Conservation (phyloP, 257 asterid genomes). For the Mitragyna speciosa region DNA sequence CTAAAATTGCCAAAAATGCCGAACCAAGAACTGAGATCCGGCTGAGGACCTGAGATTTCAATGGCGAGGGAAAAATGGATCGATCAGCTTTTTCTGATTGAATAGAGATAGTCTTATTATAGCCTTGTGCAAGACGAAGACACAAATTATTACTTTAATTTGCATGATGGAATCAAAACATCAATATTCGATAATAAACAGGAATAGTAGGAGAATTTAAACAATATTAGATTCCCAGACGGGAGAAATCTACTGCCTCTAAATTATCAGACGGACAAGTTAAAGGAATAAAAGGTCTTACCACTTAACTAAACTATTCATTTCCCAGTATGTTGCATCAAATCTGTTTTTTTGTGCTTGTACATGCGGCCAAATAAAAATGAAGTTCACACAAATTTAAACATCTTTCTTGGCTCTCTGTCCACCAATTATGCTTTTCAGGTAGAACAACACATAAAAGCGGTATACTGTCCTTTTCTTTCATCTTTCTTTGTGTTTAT, state of each 20-base stretch:
- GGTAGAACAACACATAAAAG: not conserved
- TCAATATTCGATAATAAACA: not conserved
- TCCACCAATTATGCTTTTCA: not conserved
- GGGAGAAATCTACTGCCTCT: not conserved
- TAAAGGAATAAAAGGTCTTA: not conserved
- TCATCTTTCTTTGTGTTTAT: not conserved
- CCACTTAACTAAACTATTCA: not conserved
- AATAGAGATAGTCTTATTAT: not conserved
- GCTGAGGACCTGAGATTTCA: constrained; percentile 63
- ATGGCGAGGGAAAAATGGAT: not conserved
- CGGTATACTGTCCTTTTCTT: not conserved
- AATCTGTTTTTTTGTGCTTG: not conserved
- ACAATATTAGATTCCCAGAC: not conserved
- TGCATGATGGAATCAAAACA: not conserved
- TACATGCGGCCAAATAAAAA: not conserved
- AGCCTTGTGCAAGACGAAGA: not conserved
- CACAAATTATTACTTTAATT: not conserved
- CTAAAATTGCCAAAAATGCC: constrained; percentile 75
- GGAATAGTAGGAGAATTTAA: too few relatives aligned
- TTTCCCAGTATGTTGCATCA: not conserved
- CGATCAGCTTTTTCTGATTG: not conserved
- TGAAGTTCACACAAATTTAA: not conserved
- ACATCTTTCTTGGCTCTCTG: not conserved
- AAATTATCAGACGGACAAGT: not conserved
- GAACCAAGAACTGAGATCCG: constrained; percentile 96